Evolutionary conservation across 192 early-diverging fungal species (phyloP), one percentile per base, ranked within the genome.

Genomic region (Backusella macrospora): DNA sequence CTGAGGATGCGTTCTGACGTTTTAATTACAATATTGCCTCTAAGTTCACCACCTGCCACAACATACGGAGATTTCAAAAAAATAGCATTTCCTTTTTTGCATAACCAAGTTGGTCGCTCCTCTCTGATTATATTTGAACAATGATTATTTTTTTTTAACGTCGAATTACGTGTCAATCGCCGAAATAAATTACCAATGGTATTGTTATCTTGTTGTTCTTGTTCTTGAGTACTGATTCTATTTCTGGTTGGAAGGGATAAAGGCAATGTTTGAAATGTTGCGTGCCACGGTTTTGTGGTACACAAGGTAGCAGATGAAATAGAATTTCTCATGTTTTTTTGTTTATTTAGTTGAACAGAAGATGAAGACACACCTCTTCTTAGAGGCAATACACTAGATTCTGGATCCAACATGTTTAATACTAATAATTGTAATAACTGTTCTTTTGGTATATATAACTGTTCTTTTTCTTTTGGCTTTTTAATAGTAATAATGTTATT

Each of bases 11-110:
- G 1, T 44, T 44, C 29, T 12, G 23, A 39, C 5, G 71, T 23
- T 48, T 71, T 13, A 44, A 77, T 55, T 15, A 62, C 44, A 29
- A 72, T 10, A 10, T 62, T 72, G 13, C 76, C 76, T 6, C n/a
- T 23, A 6, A 77, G 39, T 37, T 65, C 18, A 6, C 70, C 76
- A 18, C 70, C 70, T 18, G 63, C 65, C 8, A 77, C 46, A 6
- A 67, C 70, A 62, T 72, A 62, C 14, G 76, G 70, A 40, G 76
- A 62, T 67, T 71, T 77, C 26, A 77, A 43, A 37, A 67, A 77
- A 10, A 77, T 64, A 3, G 26, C 59, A 47, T 55, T 34, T 66
- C 65, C 68, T 23, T 69, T 69, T 69, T 69, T 73, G 12, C 40
- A 6, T 65, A 73, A 62, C 72, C 72, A 73, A 47, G 26, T 9